Conservation (phyloP, 2,329 filamentous ascomycete genomes). For the Paracoccidioides brasiliensis region DNA sequence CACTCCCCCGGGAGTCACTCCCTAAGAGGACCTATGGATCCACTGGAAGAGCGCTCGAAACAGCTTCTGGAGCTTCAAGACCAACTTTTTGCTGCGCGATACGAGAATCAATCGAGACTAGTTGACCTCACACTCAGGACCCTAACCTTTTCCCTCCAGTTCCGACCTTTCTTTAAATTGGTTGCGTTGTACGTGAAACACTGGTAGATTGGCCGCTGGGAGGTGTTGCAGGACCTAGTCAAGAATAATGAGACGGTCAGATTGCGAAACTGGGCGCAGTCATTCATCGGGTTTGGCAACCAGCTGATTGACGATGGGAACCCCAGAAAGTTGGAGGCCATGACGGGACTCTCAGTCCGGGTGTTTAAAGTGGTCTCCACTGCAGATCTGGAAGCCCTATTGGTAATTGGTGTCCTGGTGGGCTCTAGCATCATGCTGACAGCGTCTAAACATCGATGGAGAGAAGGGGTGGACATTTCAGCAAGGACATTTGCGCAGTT, state of each 20-base stretch:
- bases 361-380: conserved; percentile 10
- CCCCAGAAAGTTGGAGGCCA: conserved; percentile 10
- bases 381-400: conserved; percentile 9
- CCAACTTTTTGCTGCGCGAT: conserved; percentile 10
- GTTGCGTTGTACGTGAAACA: conserved; percentile 13
- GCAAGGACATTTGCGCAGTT: conserved; percentile 11
- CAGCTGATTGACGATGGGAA: conserved; percentile 11
- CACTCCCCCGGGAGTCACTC: conserved; percentile 10
- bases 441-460: conserved; percentile 12
- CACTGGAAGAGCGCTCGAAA: conserved; percentile 13
- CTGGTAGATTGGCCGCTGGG: conserved; percentile 13
- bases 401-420: conserved; percentile 6
- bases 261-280: conserved; percentile 14
- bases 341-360: conserved; percentile 10
- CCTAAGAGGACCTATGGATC: conserved; percentile 11
- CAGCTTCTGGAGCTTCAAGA: conserved; percentile 14
- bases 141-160: conserved; percentile 9
- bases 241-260: conserved; percentile 12
- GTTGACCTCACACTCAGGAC: conserved; percentile 10
- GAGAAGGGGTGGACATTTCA: conserved; percentile 12
- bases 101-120: conserved; percentile 9
- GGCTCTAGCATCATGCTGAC: conserved; percentile 10
- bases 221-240: conserved; percentile 16
- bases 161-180: conserved; percentile 11
- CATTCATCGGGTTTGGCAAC: conserved; percentile 9